Evolutionary conservation across 2,329 filamentous ascomycete genomes (phyloP), one percentile per base, ranked within the genome.

Genomic region (Monosporascus sp.): DNA sequence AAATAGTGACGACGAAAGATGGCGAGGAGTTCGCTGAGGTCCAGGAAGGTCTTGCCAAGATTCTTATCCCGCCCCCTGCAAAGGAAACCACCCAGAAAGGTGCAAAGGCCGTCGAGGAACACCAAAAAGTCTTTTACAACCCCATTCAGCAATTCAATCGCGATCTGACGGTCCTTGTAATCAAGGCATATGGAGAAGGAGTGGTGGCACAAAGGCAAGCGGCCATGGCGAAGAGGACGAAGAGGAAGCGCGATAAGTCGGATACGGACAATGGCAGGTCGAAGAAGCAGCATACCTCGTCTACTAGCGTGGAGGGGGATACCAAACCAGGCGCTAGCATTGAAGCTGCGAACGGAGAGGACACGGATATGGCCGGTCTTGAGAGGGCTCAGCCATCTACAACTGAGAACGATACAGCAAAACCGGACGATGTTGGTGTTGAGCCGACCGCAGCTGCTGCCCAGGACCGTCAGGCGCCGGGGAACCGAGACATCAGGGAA

Each of bases 131-230:
- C 52, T 99, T 99, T 67, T 99, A 99, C 79, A 99, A 99, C 64
- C 93, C 94, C 0, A 97, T 99, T 51, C 94, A 99, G 69, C 94
- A 99, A 68, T 99, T 97, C 78, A 99, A 99, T 72, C 88, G 95
- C 47, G 94, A 99, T 68, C 73, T 99, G 60, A 97, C 90, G 56
- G 90, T 97, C 25, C 80, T 99, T 15, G 90, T 90, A 1, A 96
- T 99, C 70, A 90, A 89, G 65, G 88, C 89, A 0, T 96, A 93
- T 68, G 90, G 89, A 1, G 85, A 94, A 61, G 84, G 90, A 35
- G 62, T 81, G 5, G 66, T 84, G 18, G 73, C 79, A 36, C 74
- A 72, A 62, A 74, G 72, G 54, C 71, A 70, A 53, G 65, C 59
- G 52, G 70, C 66, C 68, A 77, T 65, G 66, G 73, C 59, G 72